Evolutionary conservation across 2,329 filamentous ascomycete genomes (phyloP).

Genomic region (Penicillium sp.): DNA sequence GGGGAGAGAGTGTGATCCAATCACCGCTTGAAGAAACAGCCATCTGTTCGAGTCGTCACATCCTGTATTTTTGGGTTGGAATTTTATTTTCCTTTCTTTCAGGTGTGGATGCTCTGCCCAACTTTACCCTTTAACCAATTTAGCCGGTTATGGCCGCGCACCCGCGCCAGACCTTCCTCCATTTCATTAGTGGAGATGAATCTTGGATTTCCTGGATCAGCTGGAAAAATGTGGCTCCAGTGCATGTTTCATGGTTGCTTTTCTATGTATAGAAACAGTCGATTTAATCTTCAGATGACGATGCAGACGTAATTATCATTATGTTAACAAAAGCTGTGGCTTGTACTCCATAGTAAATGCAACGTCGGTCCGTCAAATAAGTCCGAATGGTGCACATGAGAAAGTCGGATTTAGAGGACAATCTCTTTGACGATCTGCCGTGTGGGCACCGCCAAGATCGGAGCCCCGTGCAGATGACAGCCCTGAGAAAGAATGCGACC

Average conservation of each 20-base stretch:
- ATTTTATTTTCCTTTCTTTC: neutral
- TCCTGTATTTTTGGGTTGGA: neutral
- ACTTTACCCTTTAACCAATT: slow-evolving; percentile 14
- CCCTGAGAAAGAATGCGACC: slow-evolving; percentile 2
- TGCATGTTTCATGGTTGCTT: slow-evolving; percentile 1
- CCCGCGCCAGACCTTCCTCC: slow-evolving; percentile 1
- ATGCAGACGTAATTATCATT: neutral
- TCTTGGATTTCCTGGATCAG: neutral
- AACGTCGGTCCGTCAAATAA: slow-evolving; percentile 3
- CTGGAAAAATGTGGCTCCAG: slow-evolving; percentile 9
- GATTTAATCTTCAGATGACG: neutral
- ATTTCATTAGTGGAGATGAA: neutral
- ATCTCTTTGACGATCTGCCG: slow-evolving; percentile 40
- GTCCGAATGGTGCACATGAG: slow-evolving; percentile 15
- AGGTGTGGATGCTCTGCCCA: slow-evolving; percentile 1
- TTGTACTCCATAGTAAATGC: neutral
- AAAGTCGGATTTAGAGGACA: slow-evolving; percentile 25
- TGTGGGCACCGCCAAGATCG: slow-evolving; percentile 36
- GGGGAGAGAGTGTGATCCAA: neutral
- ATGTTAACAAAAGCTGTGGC: neutral
- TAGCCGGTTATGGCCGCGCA: slow-evolving; percentile 5
- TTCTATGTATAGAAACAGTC: slow-evolving; percentile 14
- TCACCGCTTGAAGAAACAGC: neutral
- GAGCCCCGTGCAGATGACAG: slow-evolving; percentile 38
- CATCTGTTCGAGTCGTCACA: neutral